Evolutionary conservation across 495 filamentous ascomycete species (phyloP).

Genomic region (Aspergillus nanangensis): DNA sequence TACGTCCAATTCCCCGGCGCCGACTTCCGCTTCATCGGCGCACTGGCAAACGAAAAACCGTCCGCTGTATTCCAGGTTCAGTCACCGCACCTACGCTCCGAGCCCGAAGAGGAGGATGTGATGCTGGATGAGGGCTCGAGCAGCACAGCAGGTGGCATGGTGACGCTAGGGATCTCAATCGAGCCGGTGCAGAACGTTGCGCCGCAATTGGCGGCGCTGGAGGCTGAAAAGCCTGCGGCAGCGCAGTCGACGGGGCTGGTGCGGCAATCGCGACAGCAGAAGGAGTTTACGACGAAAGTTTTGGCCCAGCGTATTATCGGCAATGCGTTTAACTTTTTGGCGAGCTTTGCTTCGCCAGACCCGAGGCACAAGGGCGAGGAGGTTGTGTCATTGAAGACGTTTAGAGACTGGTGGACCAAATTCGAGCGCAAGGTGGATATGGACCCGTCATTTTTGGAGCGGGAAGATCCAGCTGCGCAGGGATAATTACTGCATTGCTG

Average conservation of each 20-base stretch:
- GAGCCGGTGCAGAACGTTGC: constrained; percentile 71
- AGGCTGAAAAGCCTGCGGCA: constrained; percentile 28
- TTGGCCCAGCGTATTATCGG: constrained; percentile 90
- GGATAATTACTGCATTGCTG: background rate
- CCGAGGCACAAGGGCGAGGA: constrained; percentile 55
- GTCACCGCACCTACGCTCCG: constrained; percentile 17
- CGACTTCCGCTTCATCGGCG: constrained; percentile 79
- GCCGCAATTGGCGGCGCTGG: constrained; percentile 57
- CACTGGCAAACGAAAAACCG: constrained; percentile 81
- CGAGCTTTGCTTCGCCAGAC: constrained; percentile 68
- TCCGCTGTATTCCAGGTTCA: constrained; percentile 78
- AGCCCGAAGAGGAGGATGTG: constrained; percentile 33
- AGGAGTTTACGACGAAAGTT: constrained; percentile 57
- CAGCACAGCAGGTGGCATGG: constrained; percentile 25
- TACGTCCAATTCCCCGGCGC: constrained; percentile 67
- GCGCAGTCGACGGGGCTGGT: constrained; percentile 29
- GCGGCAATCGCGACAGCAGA: constrained; percentile 25
- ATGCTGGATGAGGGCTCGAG: constrained; percentile 47
- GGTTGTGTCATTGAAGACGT: constrained; percentile 82
- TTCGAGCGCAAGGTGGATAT: constrained; percentile 84
- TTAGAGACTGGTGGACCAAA: constrained; percentile 96
- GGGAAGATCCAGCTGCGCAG: constrained; percentile 51
- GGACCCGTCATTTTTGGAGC: constrained; percentile 87
- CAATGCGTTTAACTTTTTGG: constrained; percentile 96
- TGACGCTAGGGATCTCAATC: constrained; percentile 78